Base-by-base conservation (phyloP, 495 filamentous ascomycete species). In the Neurospora sp. region DNA sequence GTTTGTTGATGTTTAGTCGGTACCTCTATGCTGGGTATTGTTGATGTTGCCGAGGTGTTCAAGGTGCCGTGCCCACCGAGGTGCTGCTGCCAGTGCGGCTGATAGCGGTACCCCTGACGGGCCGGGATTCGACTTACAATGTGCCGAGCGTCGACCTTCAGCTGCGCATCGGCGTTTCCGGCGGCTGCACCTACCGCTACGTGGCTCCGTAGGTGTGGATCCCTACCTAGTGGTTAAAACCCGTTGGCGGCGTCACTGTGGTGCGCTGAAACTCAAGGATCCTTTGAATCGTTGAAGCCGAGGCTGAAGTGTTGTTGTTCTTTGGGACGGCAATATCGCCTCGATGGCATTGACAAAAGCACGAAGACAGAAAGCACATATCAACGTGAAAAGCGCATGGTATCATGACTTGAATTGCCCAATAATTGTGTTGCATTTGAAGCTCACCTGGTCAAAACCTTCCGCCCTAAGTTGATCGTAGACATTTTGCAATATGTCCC, bases 401-500 rank as follows among this genome's bases (percentile, higher is more conserved):
- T 17, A 66, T 34, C 28, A 66, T 5, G 24, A 15, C 15, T 66
- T 28, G 15, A 34, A 66, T 34, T 66, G 54, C 24, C 28, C 28
- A 34, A 66, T 31, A 66, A 66, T 66, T 34, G 48, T 66, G 28
- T 59, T 66, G 54, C 54, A 34, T 66, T 34, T 66, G 28, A 31
- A 66, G 54, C 54, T 66, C 54, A 36, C 54, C 11, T 4, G 54
- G 28, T 66, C 54, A 66, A 66, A 66, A 66, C 54, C 54, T 66
- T 66, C 54, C 54, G 15, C 28, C 54, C 54, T 9, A 66, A 34
- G 6, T 66, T 17, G 54, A 66, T 66, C 54, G 54, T 66, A 66
- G 54, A 54, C 74, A 73, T 73, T 73, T 42, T 79, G 76, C 77
- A 76, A 73, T 84, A 83, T 85, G 83, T 83, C 78, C 80, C 82